These are phyloP conservation scores for Candida arabinofermentans DNA, from an alignment of 805 yeast genomes.

Conservation along the genomic window DNA sequence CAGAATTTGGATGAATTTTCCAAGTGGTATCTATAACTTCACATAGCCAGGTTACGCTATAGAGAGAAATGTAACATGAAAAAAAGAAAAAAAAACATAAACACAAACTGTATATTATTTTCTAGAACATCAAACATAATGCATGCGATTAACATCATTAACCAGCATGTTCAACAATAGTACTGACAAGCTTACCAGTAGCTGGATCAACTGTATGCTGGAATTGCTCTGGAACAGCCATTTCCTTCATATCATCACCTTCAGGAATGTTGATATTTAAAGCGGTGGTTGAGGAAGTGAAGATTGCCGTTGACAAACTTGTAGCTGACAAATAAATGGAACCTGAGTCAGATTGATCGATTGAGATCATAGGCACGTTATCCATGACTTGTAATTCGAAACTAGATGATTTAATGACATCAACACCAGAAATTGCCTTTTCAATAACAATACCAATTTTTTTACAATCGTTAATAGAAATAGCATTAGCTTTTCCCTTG, in stretches of 20 bases:
- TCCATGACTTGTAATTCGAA: constrained; percentile 86
- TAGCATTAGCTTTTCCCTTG: constrained; percentile 88
- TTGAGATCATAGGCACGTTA: constrained; percentile 73
- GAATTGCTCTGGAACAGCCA: constrained; percentile 89
- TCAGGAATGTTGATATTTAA: constrained; percentile 81
- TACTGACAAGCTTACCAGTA: constrained; percentile 58
- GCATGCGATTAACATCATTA: constrained; percentile 25
- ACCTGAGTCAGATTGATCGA: constrained; percentile 89
- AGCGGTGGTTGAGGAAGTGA: constrained; percentile 80
- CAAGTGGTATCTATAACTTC: no score
- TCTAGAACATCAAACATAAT: not conserved
- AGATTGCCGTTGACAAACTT: constrained; percentile 71
- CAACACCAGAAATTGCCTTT: constrained; percentile 81
- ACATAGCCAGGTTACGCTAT: no score
- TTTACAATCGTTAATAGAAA: constrained; percentile 69
- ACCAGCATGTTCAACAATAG: constrained; percentile 81
- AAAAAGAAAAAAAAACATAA: not conserved
- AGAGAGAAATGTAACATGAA: no score
- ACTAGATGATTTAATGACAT: constrained; percentile 72
- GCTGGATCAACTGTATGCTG: constrained; percentile 55
- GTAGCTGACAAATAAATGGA: constrained; percentile 70
- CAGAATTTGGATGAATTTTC: no score
- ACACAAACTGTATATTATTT: no score
- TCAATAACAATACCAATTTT: constrained; percentile 80
- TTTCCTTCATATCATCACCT: constrained; percentile 73